Evolutionary conservation across 2,329 filamentous ascomycete genomes (phyloP).

Genomic region (Coniochaeta prunicola): DNA sequence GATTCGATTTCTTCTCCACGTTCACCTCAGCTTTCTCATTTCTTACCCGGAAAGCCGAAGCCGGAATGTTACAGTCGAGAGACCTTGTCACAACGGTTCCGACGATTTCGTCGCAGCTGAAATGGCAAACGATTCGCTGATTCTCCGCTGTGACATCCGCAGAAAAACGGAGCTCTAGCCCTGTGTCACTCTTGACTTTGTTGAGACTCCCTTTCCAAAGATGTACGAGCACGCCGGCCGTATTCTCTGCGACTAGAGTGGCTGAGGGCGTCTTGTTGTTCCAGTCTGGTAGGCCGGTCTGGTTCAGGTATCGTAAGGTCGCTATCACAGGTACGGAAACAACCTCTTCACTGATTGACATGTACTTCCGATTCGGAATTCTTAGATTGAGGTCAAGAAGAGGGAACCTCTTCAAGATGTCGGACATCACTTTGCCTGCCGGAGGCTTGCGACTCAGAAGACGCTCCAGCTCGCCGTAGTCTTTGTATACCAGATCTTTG

Average conservation of each 20-base stretch:
- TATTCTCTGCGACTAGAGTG: slow-evolving; percentile 67
- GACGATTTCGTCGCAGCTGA: slow-evolving; percentile 82
- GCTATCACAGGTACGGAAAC: slow-evolving; percentile 52
- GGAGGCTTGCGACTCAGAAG: slow-evolving; percentile 74
- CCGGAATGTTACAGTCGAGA: slow-evolving; percentile 13
- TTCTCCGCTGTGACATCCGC: slow-evolving; percentile 46
- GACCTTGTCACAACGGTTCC: slow-evolving; percentile 38
- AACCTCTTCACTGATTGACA: slow-evolving; percentile 20
- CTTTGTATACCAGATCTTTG: slow-evolving; percentile 57
- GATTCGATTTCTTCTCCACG: background rate
- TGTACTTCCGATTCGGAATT: background rate
- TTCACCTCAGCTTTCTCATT: background rate
- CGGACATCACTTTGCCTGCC: slow-evolving; percentile 65
- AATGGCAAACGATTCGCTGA: slow-evolving; percentile 57
- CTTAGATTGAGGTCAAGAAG: slow-evolving; percentile 32
- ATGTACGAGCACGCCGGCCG: slow-evolving; percentile 61
- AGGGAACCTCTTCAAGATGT: slow-evolving; percentile 64
- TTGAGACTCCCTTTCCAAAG: slow-evolving; percentile 59
- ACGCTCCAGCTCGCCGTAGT: slow-evolving; percentile 68
- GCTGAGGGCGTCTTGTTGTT: slow-evolving; percentile 57
- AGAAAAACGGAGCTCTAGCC: slow-evolving; percentile 48
- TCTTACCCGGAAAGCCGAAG: slow-evolving; percentile 8
- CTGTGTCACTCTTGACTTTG: slow-evolving; percentile 54
- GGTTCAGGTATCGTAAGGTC: slow-evolving; percentile 65
- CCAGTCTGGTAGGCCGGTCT: slow-evolving; percentile 53